Percentiles rank a stretch among this genome's conserved stretches.
These are phyloP conservation scores for Pestalotiopsis sp. DNA, from an alignment of 2,329 filamentous ascomycete genomes.

Conservation along the genomic window DNA sequence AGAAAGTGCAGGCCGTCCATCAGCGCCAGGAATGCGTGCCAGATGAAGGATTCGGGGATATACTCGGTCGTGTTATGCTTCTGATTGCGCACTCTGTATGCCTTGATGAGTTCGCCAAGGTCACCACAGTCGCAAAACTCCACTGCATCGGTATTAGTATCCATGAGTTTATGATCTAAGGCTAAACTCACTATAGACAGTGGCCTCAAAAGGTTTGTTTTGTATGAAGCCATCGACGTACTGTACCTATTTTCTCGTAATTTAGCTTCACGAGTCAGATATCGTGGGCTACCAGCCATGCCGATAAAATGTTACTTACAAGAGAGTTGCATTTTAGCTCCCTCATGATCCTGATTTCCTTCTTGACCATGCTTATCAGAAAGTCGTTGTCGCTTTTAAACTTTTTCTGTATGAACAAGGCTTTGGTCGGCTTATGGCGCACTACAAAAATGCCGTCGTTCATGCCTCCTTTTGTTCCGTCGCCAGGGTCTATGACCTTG, in stretches of 20 bases:
- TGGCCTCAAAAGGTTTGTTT: constrained; percentile 9
- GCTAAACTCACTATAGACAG: constrained; percentile 7
- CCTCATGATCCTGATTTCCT: constrained; percentile 14
- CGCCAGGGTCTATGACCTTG: constrained; percentile 12
- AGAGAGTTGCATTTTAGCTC: constrained; percentile 6
- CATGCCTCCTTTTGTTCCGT: constrained; percentile 15
- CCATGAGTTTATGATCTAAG: not conserved
- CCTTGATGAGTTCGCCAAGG: constrained; percentile 13
- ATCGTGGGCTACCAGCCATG: no score
- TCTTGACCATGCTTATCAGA: constrained; percentile 7
- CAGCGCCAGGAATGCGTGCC: constrained; percentile 19
- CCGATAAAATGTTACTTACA: not conserved
- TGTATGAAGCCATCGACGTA: constrained; percentile 15
- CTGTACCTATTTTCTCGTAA: not conserved
- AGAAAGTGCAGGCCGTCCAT: constrained; percentile 22
- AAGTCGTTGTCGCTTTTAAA: constrained; percentile 9
- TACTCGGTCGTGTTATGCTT: not conserved
- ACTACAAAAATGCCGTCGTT: constrained; percentile 16
- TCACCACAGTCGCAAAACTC: constrained; percentile 18
- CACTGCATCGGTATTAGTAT: not conserved
- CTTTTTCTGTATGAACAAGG: constrained; percentile 16
- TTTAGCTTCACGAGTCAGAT: not conserved
- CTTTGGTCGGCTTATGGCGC: not conserved
- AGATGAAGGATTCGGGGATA: constrained; percentile 23
- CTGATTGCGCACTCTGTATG: constrained; percentile 12